These are phyloP conservation scores for Salix udensis DNA, from an alignment of 345 rosid species.

Conservation along the genomic window DNA sequence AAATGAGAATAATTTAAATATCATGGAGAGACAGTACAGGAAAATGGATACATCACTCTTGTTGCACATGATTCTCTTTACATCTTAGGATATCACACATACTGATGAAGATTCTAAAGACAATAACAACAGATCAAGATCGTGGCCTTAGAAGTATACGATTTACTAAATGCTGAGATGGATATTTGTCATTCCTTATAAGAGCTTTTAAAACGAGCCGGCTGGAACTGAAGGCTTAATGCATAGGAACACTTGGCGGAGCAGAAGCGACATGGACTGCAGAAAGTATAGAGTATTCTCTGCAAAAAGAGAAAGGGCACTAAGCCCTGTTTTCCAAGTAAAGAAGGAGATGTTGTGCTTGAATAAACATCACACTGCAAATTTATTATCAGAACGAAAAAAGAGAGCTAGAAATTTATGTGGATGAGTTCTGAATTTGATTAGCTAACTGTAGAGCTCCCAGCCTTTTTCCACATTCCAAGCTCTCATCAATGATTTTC, in stretches of 20 bases:
- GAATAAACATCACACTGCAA: neutral
- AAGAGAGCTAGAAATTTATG: neutral
- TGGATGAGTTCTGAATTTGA: neutral
- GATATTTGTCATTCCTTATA: neutral
- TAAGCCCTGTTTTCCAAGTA: neutral
- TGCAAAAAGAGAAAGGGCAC: neutral
- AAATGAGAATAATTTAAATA: neutral
- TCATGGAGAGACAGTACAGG: neutral
- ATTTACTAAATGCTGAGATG: neutral
- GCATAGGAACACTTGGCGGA: neutral
- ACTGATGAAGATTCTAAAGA: neutral
- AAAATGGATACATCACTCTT: neutral
- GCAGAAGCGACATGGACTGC: neutral
- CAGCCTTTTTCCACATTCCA: constrained; percentile 23
- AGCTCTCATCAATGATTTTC: constrained; percentile 21
- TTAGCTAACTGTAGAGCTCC: neutral
- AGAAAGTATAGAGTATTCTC: neutral
- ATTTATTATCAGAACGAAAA: no score
- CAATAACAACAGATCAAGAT: neutral
- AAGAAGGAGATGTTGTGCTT: neutral
- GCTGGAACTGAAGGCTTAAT: neutral
- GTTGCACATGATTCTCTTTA: neutral
- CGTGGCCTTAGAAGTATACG: neutral
- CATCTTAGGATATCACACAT: neutral
- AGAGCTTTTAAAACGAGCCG: neutral